Conservation (phyloP, 106 monocot species). For the Phalaenopsis aphrodite region DNA sequence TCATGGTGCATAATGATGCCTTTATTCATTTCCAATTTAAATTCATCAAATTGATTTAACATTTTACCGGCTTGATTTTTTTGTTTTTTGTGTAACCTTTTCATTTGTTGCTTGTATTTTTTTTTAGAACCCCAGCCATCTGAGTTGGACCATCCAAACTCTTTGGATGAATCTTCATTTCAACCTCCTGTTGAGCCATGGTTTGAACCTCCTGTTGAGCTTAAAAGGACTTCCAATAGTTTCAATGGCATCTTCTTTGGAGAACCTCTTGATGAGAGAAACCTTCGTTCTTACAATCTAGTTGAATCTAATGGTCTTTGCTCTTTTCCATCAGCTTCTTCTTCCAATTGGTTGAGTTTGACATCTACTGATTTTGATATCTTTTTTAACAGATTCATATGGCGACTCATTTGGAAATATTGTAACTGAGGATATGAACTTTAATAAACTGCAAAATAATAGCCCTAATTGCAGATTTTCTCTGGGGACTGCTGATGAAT, state of each 20-base stretch:
- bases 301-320: conserved; percentile 4
- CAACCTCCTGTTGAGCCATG: background rate
- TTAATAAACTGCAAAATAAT: conserved; percentile 18
- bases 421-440: conserved; percentile 12
- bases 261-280: conserved; percentile 2
- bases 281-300: background rate
- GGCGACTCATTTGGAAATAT: conserved; percentile 14
- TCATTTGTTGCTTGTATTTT: background rate
- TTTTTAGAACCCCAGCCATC: conserved; percentile 1
- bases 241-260: conserved; percentile 4
- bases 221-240: conserved; percentile 8
- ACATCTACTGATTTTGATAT: conserved; percentile 4
- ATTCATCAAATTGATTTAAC: background rate
- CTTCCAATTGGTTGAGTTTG: conserved; percentile 14
- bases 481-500: conserved; percentile 7
- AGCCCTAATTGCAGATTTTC: background rate
- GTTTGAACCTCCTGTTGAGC: background rate
- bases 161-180: conserved; percentile 7
- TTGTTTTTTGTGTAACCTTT: background rate
- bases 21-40: background rate
- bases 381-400: conserved; percentile 4
- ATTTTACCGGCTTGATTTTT: background rate
- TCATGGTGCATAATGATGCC: background rate
- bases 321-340: conserved; percentile 2
- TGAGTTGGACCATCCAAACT: conserved; percentile 1